Base-by-base conservation (phyloP, 1,284 basidiomycete species). In the Apiotrichum veenhuisii region DNA sequence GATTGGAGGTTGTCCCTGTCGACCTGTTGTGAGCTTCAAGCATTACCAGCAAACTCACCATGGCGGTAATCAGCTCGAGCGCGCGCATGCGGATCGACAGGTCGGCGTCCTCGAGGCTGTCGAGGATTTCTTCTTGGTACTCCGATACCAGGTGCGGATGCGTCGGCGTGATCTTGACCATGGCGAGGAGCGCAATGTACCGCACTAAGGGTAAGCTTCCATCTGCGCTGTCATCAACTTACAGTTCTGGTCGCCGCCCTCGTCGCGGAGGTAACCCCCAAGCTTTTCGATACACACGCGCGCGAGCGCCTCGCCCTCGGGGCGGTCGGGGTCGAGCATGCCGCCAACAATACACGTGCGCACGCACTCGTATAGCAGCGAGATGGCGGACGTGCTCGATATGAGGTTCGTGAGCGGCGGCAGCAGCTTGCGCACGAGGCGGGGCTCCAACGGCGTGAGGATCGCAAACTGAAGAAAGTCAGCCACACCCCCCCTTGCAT, bases 331-430 rank as follows among this genome's bases (percentile, higher is more conserved):
- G 62, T 88, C 86, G 10, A 98, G 82, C 92, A 99, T 98, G 5
- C 91, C 92, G 12, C 96, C 95, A 15, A 91, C 92, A 67, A 98
- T 98, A 69, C 93, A 95, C 2, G 96, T 98, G 68, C 94, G 89
- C 1, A 99, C 95, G 75, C 95, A 98, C 79, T 99, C 96, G 75
- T 98, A 98, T 10, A 98, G 79, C 23, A 99, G 80, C 20, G 91
- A 96, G 57, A 98, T 96, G 0, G 96, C 96, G 1, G 90, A 87
- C 0, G 96, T 48, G 1, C 91, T 97, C 1, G 90, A 88, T 59
- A 99, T 98, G 55, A 98, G 84, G 55, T 93, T 88, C 0, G 91
- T 93, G 60, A 99, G 88, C 3, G 93, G 95, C 14, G 89, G 87
- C 52, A 95, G 86, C 14, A 98, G 83, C 75, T 98, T 98, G 77